phyloP scores from a whole-genome alignment of 129 eudicot species.

The Logfia minima region DNA sequence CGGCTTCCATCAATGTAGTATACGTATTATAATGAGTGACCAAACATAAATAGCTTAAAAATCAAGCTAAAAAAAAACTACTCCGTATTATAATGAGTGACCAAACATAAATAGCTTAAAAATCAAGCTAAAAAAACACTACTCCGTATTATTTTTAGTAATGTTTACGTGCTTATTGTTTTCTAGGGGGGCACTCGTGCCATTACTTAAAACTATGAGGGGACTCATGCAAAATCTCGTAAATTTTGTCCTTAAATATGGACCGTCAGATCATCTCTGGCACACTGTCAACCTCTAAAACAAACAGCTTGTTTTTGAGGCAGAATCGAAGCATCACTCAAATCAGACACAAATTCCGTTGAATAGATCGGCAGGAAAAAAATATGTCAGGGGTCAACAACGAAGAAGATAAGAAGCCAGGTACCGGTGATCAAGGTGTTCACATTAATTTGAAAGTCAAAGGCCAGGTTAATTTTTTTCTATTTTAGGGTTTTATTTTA shows the following conservation, averaged over 20 bases:
- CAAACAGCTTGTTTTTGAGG: conserved; percentile 18
- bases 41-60: too few species aligned
- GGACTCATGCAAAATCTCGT: neutral
- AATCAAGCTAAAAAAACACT: too few species aligned
- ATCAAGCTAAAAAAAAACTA: too few species aligned
- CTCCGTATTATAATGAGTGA: too few species aligned
- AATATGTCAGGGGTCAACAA: conserved; percentile 52
- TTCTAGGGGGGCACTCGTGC: neutral
- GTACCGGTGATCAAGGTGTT: conserved; percentile 48
- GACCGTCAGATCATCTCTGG: neutral
- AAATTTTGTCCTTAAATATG: neutral
- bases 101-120: too few species aligned
- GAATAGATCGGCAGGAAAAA: conserved; percentile 24
- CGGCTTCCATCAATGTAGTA: too few species aligned
- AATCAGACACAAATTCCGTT: neutral
- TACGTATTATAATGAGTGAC: too few species aligned
- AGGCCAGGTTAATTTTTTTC: conserved; percentile 50
- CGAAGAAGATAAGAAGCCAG: conserved; percentile 61
- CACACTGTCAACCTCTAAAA: neutral
- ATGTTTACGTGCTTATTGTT: too few species aligned
- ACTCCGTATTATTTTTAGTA: too few species aligned
- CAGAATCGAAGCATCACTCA: conserved; percentile 9
- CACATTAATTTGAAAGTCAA: conserved; percentile 74
- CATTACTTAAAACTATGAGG: neutral
- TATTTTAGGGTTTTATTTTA: neutral